Evolutionary conservation across 2,329 filamentous ascomycete species (phyloP), one percentile per base, ranked within the genome.

Genomic region (Trichophyton simii): DNA sequence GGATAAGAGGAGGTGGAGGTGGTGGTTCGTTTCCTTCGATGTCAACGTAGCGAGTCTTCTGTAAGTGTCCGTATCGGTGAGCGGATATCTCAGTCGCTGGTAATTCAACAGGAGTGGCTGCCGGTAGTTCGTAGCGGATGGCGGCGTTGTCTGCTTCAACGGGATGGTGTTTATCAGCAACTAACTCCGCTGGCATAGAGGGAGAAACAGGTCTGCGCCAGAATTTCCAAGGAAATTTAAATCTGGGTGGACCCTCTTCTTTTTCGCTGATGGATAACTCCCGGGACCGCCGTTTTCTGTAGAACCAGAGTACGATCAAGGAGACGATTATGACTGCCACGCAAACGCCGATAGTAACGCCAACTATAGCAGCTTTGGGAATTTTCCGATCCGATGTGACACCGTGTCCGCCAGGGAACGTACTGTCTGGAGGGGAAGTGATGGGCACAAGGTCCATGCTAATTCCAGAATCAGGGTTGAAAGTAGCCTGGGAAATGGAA

Each of bases 401-500:
- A 28, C 31, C 28, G 65, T 65, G 1, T 65, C 64, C 25, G 63
- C 63, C 50, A 59, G 68, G 18, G 6, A 52, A 46, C 42, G 58
- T 9, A 18, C 18, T 54, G 18, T 59, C 60, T 60, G 65, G 67
- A 2, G 68, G 67, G 25, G 62, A 61, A 9, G 65, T 63, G 38
- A 71, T 71, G 20, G 61, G 57, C n/a, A 65, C 58, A 34, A 71
- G 63, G 36, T 68, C 64, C 36, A 42, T 60, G 20, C 38, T 52
- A 11, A 57, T 57, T 15, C 52, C 60, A 28, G 62, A 65, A 52
- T 68, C 66, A n/a, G 64, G 52, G 8, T 66, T 67, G 59, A 72
- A 72, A 25, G 65, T 63, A 6, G 71, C 71, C 57, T 73, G 68
- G 36, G 70, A 69, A 18, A 75, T 62, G 1, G 71, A 72, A 60